Conservation (phyloP, 192 early-diverging fungal species). For the Pilaira anomala region DNA sequence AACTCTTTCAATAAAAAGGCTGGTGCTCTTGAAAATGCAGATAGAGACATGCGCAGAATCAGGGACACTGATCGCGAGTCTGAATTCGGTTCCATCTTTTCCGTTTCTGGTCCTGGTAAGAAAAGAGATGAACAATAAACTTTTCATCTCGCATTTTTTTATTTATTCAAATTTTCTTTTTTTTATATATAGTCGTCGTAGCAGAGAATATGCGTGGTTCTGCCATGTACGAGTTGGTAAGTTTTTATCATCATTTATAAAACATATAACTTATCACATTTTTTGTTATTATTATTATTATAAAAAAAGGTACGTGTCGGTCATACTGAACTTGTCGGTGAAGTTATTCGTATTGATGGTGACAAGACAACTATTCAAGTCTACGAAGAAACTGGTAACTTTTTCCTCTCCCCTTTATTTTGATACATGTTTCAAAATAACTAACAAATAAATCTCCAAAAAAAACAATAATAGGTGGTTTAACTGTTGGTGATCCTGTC, state of each 20-base stretch:
- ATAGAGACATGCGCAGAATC: slow-evolving; percentile 78
- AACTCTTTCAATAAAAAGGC: slow-evolving; percentile 64
- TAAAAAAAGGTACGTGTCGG: slow-evolving; percentile 85
- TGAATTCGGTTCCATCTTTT: slow-evolving; percentile 89
- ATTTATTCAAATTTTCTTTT: not conserved
- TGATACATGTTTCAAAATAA: not conserved
- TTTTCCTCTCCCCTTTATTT: not conserved
- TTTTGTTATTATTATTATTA: not conserved
- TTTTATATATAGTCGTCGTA: slow-evolving; percentile 74
- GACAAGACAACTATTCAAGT: slow-evolving; percentile 99
- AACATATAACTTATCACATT: not conserved
- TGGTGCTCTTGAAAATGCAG: slow-evolving; percentile 88
- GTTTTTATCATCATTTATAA: slow-evolving; percentile 14
- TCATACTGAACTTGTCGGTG: slow-evolving; percentile 95
- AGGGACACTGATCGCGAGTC: slow-evolving; percentile 83
- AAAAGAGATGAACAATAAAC: not conserved
- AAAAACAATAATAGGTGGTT: slow-evolving; percentile 62
- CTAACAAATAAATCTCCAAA: not conserved
- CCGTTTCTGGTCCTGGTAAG: slow-evolving; percentile 96
- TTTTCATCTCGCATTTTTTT: not conserved
- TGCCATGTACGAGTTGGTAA: slow-evolving; percentile 97
- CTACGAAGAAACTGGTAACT: slow-evolving; percentile 95
- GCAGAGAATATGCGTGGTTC: slow-evolving; percentile 97
- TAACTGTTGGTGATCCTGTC: slow-evolving; percentile 99
- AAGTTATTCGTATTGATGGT: slow-evolving; percentile 99